These are phyloP conservation scores for Fusarium haematococcum DNA, from an alignment of 2,329 filamentous ascomycete genomes.

Conservation along the genomic window DNA sequence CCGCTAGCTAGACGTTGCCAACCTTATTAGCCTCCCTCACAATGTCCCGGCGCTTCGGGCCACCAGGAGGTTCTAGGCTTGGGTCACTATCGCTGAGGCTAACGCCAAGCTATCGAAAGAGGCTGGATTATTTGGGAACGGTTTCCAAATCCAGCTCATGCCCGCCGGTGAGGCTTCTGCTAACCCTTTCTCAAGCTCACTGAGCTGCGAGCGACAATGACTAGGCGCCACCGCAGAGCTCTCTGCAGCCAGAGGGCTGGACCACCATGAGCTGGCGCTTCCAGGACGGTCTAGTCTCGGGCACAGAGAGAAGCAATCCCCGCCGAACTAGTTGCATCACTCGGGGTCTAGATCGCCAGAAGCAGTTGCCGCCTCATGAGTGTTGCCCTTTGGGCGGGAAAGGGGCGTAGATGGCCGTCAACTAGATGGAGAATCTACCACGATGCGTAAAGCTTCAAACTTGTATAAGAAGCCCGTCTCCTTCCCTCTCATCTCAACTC, in stretches of 20 bases:
- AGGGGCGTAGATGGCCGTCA: neutral
- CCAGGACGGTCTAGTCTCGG: neutral
- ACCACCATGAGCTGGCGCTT: neutral
- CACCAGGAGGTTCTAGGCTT: neutral
- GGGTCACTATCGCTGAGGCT: neutral
- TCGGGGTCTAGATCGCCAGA: neutral
- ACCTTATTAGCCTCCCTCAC: neutral
- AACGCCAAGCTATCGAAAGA: slow-evolving; percentile 3
- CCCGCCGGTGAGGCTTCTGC: neutral
- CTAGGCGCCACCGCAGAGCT: neutral
- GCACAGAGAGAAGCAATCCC: neutral
- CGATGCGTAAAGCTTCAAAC: neutral
- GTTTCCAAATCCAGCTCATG: neutral
- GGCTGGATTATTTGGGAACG: neutral
- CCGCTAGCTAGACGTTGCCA: neutral
- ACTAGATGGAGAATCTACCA: neutral
- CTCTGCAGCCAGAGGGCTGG: neutral
- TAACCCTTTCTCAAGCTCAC: neutral
- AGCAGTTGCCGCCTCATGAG: neutral
- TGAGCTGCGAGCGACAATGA: neutral
- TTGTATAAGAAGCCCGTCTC: neutral
- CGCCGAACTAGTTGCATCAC: neutral
- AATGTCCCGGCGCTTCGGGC: slow-evolving; percentile 2
- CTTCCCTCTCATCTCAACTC: neutral
- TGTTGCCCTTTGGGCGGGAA: neutral